phyloP scores from a whole-genome alignment of 1,284 basidiomycete species.

The Butyriboletus appendiculatus region DNA sequence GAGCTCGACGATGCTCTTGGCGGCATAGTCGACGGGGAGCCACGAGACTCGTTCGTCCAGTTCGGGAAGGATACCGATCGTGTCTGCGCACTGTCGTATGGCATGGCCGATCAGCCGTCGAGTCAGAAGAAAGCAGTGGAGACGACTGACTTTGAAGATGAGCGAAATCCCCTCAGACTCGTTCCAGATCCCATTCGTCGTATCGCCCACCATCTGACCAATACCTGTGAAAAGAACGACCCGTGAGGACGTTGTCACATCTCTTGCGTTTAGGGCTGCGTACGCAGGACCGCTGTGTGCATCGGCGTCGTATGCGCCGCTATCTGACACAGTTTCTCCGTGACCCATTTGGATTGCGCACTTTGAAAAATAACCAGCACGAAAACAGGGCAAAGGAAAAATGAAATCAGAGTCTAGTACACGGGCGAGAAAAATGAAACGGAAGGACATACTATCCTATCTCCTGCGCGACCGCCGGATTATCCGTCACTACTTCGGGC shows the following conservation, averaged over 20 bases:
- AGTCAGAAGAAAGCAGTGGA: constrained; percentile 9
- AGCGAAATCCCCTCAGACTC: constrained; percentile 52
- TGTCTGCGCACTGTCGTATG: constrained; percentile 39
- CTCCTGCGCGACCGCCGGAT: constrained; percentile 40
- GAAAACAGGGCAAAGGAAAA: too few species aligned
- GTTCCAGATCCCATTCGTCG: constrained; percentile 57
- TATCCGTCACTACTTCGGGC: constrained; percentile 40
- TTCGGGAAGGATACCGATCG: constrained; percentile 46
- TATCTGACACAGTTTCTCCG: constrained; percentile 54
- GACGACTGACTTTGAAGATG: constrained; percentile 28
- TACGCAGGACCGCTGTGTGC: constrained; percentile 41
- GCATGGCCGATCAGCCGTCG: not conserved
- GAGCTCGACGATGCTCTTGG: constrained; percentile 51
- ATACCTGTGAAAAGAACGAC: constrained; percentile 34
- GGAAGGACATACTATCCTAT: constrained; percentile 55
- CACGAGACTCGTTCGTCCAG: constrained; percentile 50
- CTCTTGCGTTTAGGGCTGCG: not conserved
- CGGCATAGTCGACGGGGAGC: constrained; percentile 62
- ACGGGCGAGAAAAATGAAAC: too few species aligned
- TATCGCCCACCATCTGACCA: constrained; percentile 56
- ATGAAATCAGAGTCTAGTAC: not conserved
- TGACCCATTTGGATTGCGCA: constrained; percentile 55
- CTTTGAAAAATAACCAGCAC: constrained; percentile 10
- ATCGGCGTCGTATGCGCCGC: constrained; percentile 37
- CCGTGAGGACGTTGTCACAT: not conserved